Percentiles rank a stretch among this genome's conserved stretches.
Evolutionary conservation across 768 basidiomycete species (phyloP).

Genomic region (Cystobasidium ongulense): DNA sequence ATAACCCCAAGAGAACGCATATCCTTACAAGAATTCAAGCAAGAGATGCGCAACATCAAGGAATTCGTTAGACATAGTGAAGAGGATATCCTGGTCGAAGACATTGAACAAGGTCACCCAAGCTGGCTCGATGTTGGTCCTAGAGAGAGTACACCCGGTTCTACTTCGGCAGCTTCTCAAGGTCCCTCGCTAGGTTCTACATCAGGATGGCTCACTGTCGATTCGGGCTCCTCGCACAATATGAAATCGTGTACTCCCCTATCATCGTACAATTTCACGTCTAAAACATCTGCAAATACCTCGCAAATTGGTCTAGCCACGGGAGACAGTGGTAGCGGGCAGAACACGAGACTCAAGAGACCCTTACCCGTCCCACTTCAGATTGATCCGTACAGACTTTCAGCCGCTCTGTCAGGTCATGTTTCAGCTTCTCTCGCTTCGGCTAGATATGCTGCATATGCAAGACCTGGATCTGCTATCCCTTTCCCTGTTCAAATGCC

Average conservation of each 20-base stretch:
- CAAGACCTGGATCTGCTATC: too few relatives aligned
- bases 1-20: constrained; percentile 1
- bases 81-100: not conserved
- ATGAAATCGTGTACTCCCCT: too few relatives aligned
- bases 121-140: too few relatives aligned
- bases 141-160: not conserved
- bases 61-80: not conserved
- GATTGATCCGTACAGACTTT: not conserved
- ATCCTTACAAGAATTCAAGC: not conserved
- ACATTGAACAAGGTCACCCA: not conserved
- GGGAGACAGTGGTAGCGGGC: too few relatives aligned
- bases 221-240: not conserved
- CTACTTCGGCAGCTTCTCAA: not conserved
- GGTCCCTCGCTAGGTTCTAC: not conserved
- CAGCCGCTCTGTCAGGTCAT: not conserved
- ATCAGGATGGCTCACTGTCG: not conserved
- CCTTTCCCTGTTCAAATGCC: too few relatives aligned
- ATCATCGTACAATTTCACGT: too few relatives aligned
- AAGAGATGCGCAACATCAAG: not conserved
- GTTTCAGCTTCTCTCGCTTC: not conserved
- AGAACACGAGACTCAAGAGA: not conserved
- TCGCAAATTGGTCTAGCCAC: too few relatives aligned
- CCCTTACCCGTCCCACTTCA: constrained; percentile 3
- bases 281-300: too few relatives aligned
- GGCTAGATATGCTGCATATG: too few relatives aligned